Evolutionary conservation across 192 early-diverging fungal genomes (phyloP).

Genomic region (Allomyces macrogynus): DNA sequence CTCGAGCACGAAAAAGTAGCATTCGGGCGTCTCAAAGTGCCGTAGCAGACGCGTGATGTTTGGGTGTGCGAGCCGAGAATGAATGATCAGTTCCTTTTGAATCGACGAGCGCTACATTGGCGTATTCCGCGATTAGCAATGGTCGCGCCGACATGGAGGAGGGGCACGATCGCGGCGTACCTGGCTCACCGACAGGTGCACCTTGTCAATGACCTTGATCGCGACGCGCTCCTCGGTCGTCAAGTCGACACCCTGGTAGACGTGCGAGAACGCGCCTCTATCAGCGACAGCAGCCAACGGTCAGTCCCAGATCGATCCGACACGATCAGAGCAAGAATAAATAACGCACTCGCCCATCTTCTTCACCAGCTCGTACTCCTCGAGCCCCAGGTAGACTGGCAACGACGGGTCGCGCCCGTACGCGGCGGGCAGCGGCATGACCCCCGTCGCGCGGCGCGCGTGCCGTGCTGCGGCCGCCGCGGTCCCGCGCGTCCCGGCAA

Average conservation of each 20-base stretch:
- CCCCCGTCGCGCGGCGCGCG: too few relatives aligned
- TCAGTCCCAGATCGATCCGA: background rate
- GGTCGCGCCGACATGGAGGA: too few relatives aligned
- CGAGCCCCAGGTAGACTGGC: constrained; percentile 33
- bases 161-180: too few relatives aligned
- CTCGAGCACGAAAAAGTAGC: constrained; percentile 64
- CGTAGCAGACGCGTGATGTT: constrained; percentile 57
- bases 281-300: constrained; percentile 3
- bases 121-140: too few relatives aligned
- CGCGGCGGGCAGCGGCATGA: too few relatives aligned
- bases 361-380: constrained; percentile 29
- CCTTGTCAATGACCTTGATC: constrained; percentile 63
- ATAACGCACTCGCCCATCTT: constrained; percentile 63
- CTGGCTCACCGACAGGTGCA: constrained; percentile 47
- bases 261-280: constrained; percentile 72
- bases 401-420: constrained; percentile 3
- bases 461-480: too few relatives aligned
- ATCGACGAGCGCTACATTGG: constrained; percentile 64
- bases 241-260: constrained; percentile 52
- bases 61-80: constrained; percentile 53
- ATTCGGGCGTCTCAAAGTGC: constrained; percentile 52
- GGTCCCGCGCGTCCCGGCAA: too few relatives aligned
- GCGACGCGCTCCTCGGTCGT: constrained; percentile 47
- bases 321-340: background rate
- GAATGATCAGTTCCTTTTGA: constrained; percentile 68